Percentiles rank a stretch among this genome's conserved stretches.
Evolutionary conservation across 2,329 filamentous ascomycete genomes (phyloP).

Genomic region (Beauveria rudraprayagi): DNA sequence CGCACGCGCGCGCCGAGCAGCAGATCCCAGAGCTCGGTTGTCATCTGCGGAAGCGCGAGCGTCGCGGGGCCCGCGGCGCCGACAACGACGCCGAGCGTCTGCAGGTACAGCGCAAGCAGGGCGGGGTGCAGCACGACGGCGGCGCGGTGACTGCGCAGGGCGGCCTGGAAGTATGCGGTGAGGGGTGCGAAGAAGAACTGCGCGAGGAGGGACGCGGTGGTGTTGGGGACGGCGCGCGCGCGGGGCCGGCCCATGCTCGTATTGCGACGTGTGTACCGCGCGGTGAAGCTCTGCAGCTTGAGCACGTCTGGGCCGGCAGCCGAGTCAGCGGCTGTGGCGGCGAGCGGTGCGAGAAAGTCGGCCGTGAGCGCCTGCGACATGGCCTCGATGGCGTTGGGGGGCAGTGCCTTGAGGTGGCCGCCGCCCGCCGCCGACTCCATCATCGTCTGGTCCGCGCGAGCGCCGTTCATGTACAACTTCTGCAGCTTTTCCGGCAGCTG

Average conservation of each 20-base stretch:
- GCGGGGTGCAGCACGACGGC: constrained; percentile 62
- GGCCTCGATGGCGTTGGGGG: constrained; percentile 53
- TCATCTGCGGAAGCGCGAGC: constrained; percentile 68
- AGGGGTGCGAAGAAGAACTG: constrained; percentile 81
- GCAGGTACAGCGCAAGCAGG: constrained; percentile 71
- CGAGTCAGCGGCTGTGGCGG: constrained; percentile 71
- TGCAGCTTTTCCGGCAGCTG: constrained; percentile 67
- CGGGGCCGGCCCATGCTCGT: constrained; percentile 28
- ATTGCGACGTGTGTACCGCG: constrained; percentile 32
- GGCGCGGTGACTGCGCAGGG: constrained; percentile 30
- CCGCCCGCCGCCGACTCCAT: constrained; percentile 18
- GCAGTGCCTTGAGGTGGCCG: constrained; percentile 40
- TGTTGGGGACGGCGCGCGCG: constrained; percentile 59
- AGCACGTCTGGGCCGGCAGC: constrained; percentile 73
- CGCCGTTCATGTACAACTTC: constrained; percentile 50
- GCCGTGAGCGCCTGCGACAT: constrained; percentile 62
- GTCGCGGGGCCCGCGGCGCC: constrained; percentile 78
- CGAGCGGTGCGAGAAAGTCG: constrained; percentile 71
- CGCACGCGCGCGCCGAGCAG: constrained; percentile 60
- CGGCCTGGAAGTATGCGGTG: constrained; percentile 69
- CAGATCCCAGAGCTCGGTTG: constrained; percentile 76
- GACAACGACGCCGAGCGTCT: constrained; percentile 75
- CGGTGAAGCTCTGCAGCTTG: constrained; percentile 84
- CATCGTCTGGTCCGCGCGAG: constrained; percentile 18
- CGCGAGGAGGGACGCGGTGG: constrained; percentile 67